Conservation (phyloP, 345 rosid genomes). For the Rubroshorea leprosula region DNA sequence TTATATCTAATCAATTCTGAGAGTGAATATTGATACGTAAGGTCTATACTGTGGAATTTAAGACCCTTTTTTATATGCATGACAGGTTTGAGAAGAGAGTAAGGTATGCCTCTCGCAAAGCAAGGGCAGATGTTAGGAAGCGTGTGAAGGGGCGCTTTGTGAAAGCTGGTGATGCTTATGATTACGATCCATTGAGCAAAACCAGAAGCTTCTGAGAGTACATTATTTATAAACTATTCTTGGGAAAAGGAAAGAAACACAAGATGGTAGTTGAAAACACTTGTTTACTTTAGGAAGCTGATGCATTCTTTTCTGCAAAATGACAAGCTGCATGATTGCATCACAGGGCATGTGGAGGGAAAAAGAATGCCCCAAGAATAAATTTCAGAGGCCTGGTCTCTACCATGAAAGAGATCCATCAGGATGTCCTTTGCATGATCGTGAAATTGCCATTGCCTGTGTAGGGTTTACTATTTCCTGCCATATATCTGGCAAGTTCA, state of each 20-base stretch:
- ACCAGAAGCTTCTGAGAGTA: constrained; percentile 82
- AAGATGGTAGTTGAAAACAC: constrained; percentile 19
- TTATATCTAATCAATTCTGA: no score
- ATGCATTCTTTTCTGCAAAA: constrained; percentile 20
- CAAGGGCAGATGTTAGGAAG: constrained; percentile 94
- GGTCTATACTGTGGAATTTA: no score
- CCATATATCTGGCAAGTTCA: background rate
- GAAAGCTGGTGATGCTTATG: constrained; percentile 94
- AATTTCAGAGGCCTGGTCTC: constrained; percentile 13
- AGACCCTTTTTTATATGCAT: background rate
- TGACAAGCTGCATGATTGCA: constrained; percentile 26
- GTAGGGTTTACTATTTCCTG: constrained; percentile 10
- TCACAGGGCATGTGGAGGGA: constrained; percentile 19
- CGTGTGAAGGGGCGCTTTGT: constrained; percentile 96
- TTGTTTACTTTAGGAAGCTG: constrained; percentile 16
- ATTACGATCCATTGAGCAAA: constrained; percentile 75
- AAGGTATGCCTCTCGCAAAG: constrained; percentile 96
- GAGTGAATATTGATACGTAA: no score
- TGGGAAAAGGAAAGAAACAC: constrained; percentile 24
- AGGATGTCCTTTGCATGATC: constrained; percentile 14
- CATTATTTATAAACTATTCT: constrained; percentile 20
- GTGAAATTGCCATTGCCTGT: background rate
- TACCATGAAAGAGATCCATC: constrained; percentile 15
- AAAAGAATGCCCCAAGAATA: constrained; percentile 24
- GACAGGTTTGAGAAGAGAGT: constrained; percentile 89